Conservation (phyloP, 2,329 filamentous ascomycete species). For the Cordyceps tenuipes region DNA sequence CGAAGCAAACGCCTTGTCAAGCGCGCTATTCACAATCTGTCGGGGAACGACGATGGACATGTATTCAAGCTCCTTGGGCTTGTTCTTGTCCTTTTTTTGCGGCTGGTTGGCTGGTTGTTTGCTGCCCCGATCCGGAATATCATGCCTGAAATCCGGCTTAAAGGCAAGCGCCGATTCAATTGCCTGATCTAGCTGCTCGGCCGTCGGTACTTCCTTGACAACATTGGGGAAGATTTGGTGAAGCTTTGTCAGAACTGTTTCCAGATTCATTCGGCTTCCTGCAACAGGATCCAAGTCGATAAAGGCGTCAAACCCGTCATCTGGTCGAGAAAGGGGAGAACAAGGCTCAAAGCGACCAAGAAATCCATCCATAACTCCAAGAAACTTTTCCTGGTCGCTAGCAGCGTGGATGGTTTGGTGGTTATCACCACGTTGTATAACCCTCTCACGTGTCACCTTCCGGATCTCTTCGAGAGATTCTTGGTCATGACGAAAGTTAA, state of each 20-base stretch:
- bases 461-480: slow-evolving; percentile 66
- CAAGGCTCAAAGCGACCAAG: slow-evolving; percentile 76
- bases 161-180: slow-evolving; percentile 71
- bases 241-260: slow-evolving; percentile 64
- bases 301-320: slow-evolving; percentile 71
- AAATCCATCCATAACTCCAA: slow-evolving; percentile 93
- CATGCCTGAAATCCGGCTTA: slow-evolving; percentile 65
- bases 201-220: slow-evolving; percentile 60
- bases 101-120: slow-evolving; percentile 23
- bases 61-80: slow-evolving; percentile 43
- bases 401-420: slow-evolving; percentile 95
- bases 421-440: slow-evolving; percentile 83
- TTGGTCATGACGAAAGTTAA: slow-evolving; percentile 82
- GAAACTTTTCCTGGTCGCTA: slow-evolving; percentile 62
- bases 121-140: slow-evolving; percentile 50
- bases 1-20: slow-evolving; percentile 62
- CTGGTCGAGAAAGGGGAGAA: slow-evolving; percentile 58
- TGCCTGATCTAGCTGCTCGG: slow-evolving; percentile 69
- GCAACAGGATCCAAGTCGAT: slow-evolving; percentile 75
- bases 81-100: slow-evolving; percentile 30
- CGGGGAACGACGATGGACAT: slow-evolving; percentile 42
- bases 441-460: slow-evolving; percentile 65
- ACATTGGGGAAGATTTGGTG: slow-evolving; percentile 72
- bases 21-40: slow-evolving; percentile 38
- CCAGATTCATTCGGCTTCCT: slow-evolving; percentile 78